Conservation (phyloP, 2,329 filamentous ascomycete genomes). For the Colletotrichum magnum region DNA sequence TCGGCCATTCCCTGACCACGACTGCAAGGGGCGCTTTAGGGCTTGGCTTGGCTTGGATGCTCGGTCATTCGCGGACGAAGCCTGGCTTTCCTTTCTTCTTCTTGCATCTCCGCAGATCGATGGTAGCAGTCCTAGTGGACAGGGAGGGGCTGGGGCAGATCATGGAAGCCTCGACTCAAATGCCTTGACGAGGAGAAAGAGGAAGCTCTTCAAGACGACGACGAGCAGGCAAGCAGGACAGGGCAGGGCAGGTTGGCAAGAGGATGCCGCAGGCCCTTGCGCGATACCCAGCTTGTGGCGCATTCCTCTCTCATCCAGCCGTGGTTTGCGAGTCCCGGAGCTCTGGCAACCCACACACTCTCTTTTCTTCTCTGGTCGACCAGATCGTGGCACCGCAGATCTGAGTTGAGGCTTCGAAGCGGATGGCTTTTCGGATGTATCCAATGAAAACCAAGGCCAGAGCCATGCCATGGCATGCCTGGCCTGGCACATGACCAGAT, state of each 20-base stretch:
- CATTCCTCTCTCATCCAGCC: background rate
- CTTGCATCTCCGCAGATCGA: constrained; percentile 38
- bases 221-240: background rate
- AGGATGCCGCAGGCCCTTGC: background rate
- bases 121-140: constrained; percentile 36
- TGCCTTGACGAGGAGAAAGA: constrained; percentile 8
- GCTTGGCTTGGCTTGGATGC: constrained; percentile 23
- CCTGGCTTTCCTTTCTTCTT: constrained; percentile 36
- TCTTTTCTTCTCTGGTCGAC: constrained; percentile 11
- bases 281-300: constrained; percentile 4
- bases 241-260: too few species aligned
- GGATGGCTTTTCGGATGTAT: constrained; percentile 2
- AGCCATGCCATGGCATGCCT: background rate
- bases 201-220: constrained; percentile 5
- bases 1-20: constrained; percentile 19
- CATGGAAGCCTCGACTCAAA: constrained; percentile 27
- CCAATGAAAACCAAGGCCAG: constrained; percentile 3
- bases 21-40: constrained; percentile 31
- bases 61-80: constrained; percentile 21
- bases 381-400: constrained; percentile 36
- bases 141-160: constrained; percentile 33
- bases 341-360: constrained; percentile 18
- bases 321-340: constrained; percentile 20
- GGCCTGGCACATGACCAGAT: constrained; percentile 18
- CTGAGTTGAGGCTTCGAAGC: constrained; percentile 26